These are phyloP conservation scores for Thelonectria olida DNA, from an alignment of 2,329 filamentous ascomycete species.

Conservation along the genomic window DNA sequence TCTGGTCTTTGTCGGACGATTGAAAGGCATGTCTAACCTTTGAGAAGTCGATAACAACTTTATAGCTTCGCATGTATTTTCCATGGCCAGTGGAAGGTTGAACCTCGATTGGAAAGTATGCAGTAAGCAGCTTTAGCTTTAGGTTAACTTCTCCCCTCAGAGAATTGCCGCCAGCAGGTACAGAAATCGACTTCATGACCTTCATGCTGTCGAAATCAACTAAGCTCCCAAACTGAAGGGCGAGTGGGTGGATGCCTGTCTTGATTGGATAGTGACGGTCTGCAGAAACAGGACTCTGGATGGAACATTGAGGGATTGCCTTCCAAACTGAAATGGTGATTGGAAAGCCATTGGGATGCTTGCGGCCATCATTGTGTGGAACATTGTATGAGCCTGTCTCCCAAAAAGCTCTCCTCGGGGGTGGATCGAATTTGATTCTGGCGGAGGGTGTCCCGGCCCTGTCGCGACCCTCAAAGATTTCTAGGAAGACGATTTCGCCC, in stretches of 20 bases:
- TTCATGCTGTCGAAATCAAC: slow-evolving; percentile 64
- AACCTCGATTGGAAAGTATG: slow-evolving; percentile 42
- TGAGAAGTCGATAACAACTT: slow-evolving; percentile 54
- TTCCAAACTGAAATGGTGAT: slow-evolving; percentile 25
- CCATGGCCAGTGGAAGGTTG: slow-evolving; percentile 17
- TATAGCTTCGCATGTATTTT: slow-evolving; percentile 45
- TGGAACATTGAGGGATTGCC: slow-evolving; percentile 19
- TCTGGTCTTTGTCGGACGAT: slow-evolving; percentile 33
- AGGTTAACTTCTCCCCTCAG: slow-evolving; percentile 45
- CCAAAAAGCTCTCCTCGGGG: slow-evolving; percentile 64
- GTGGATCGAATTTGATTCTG: slow-evolving; percentile 66
- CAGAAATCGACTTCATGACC: slow-evolving; percentile 57
- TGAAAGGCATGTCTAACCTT: slow-evolving; percentile 57
- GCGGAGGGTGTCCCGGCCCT: slow-evolving; percentile 43
- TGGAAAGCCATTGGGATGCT: slow-evolving; percentile 31
- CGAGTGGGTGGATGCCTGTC: slow-evolving; percentile 53
- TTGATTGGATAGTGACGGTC: slow-evolving; percentile 41
- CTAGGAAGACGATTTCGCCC: slow-evolving; percentile 65
- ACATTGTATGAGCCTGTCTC: slow-evolving; percentile 42
- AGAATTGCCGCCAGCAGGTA: slow-evolving; percentile 10
- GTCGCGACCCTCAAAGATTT: slow-evolving; percentile 52
- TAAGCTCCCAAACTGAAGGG: slow-evolving; percentile 71
- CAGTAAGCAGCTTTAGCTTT: slow-evolving; percentile 38
- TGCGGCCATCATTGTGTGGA: slow-evolving; percentile 29
- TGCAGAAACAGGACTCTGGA: slow-evolving; percentile 29